These are phyloP conservation scores for Trichoderma brevicompactum DNA, from an alignment of 2,329 filamentous ascomycete species.

Conservation along the genomic window DNA sequence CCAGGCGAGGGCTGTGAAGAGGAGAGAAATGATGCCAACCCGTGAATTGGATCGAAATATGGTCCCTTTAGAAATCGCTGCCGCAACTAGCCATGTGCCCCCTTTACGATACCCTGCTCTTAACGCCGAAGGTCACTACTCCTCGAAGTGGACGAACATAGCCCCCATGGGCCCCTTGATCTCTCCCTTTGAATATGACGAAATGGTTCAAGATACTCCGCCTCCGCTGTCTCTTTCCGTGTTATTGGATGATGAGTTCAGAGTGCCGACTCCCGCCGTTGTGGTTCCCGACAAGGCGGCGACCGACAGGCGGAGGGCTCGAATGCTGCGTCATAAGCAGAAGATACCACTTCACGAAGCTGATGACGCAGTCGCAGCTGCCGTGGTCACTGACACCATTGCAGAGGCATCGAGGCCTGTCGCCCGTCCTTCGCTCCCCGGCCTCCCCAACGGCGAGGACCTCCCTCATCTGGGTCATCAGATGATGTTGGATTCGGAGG, in stretches of 20 bases:
- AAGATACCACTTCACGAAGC: slow-evolving; percentile 51
- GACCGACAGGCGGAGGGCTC: slow-evolving; percentile 47
- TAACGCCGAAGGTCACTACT: slow-evolving; percentile 23
- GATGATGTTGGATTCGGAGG: slow-evolving; percentile 35
- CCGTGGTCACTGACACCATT: slow-evolving; percentile 58
- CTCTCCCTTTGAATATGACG: slow-evolving; percentile 23
- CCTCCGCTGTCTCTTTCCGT: slow-evolving; percentile 29
- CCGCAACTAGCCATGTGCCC: slow-evolving; percentile 22
- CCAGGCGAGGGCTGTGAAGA: slow-evolving; percentile 20
- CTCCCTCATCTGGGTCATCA: slow-evolving; percentile 38
- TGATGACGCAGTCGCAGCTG: slow-evolving; percentile 59
- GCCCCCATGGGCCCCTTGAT: slow-evolving; percentile 1
- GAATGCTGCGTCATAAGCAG: slow-evolving; percentile 51
- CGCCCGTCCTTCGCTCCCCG: slow-evolving; percentile 39
- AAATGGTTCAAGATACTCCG: slow-evolving; percentile 26
- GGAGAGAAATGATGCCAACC: slow-evolving; percentile 18
- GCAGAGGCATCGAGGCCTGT: slow-evolving; percentile 53
- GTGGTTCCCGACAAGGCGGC: slow-evolving; percentile 50
- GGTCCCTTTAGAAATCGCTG: slow-evolving; percentile 26
- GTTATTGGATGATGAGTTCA: slow-evolving; percentile 32
- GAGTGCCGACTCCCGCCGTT: slow-evolving; percentile 52
- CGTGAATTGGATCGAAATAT: slow-evolving; percentile 28
- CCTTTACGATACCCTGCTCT: slow-evolving; percentile 27
- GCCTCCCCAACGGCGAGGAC: slow-evolving; percentile 35
- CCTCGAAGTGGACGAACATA: slow-evolving; percentile 13